Evolutionary conservation across 2,329 filamentous ascomycete species (phyloP).

Genomic region (Fusarium dimerum): DNA sequence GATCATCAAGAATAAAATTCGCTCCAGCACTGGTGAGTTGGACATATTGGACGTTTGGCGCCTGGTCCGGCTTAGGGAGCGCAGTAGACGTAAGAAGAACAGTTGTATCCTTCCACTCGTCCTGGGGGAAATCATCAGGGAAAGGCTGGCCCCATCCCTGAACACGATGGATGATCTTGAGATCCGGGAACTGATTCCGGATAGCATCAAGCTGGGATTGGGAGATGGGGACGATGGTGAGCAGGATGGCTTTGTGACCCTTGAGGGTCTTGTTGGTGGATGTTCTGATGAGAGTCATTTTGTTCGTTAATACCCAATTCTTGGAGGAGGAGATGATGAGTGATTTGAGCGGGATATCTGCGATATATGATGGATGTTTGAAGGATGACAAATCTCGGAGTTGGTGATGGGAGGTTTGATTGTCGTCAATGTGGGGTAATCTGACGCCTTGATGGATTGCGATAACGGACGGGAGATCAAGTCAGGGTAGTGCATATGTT

Average conservation of each 20-base stretch:
- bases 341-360: background rate
- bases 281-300: conserved; percentile 20
- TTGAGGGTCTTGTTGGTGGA: conserved; percentile 40
- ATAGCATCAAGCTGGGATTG: conserved; percentile 38
- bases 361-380: conserved; percentile 1
- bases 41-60: conserved; percentile 51
- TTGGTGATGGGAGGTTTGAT: conserved; percentile 4
- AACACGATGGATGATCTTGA: conserved; percentile 40
- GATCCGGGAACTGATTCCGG: conserved; percentile 42
- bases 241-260: conserved; percentile 51
- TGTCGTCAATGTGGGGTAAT: conserved; percentile 29
- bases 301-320: background rate
- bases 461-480: background rate
- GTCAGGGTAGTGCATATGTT: conserved; percentile 18
- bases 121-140: conserved; percentile 26
- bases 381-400: conserved; percentile 23
- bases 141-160: conserved; percentile 32
- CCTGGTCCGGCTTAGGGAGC: conserved; percentile 45
- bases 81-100: conserved; percentile 45
- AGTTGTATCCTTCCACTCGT: conserved; percentile 51
- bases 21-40: conserved; percentile 57
- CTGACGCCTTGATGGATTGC: conserved; percentile 19
- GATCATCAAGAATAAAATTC: conserved; percentile 48
- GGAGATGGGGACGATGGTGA: conserved; percentile 36
- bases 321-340: background rate